Base-by-base conservation (phyloP, 2,329 filamentous ascomycete genomes). In the Talaromyces piceae region DNA sequence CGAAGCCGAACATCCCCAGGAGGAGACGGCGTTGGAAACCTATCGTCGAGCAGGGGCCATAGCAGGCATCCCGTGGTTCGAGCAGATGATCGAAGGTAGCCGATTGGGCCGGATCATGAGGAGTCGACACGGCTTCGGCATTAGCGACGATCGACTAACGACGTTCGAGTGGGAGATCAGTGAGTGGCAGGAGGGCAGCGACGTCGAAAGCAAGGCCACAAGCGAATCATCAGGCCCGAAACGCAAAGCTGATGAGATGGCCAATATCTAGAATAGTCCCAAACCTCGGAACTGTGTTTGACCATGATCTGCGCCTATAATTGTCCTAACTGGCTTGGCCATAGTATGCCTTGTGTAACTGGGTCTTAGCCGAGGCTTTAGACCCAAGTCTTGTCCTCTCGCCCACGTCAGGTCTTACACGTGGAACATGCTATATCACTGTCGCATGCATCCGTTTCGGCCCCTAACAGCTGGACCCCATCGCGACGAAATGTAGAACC, bases 151-250 rank as follows among this genome's bases (percentile, higher is more conserved):
- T 63, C 84, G 84, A 13, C 76, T 73, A 25, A 79, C 83, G 31
- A 80, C 74, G 41, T 78, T 93, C 9, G 85, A 93, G 63, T 95
- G 88, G 87, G 89, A 95, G 68, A 78, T 95, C 56, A 77, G 84
- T 33, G 90, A 95, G 69, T 91, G 80, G 76, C 78, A 75, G 44
- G 77, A 75, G 48, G 74, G 63, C 47, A 55, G 63, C 54, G 55
- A 55, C 41, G 54, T 28, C 5, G 56, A 39, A n/a, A 41, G 11
- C 11, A 20, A 47, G 31, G 41, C 47, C 18, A 45, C 43, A 22
- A 45, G 25, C 39, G 26, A 45, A 5, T 31, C 30, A 41, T 11
- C 43, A 30, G 33, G 25, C 33, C 33, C 46, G 7, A 53, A 53
- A 47, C 50, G 51, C 12, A 53, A 53, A 23, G 51, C 45, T 28